Conservation (phyloP, 73 alveolate genomes). For the Tetrahymena thermophila region DNA sequence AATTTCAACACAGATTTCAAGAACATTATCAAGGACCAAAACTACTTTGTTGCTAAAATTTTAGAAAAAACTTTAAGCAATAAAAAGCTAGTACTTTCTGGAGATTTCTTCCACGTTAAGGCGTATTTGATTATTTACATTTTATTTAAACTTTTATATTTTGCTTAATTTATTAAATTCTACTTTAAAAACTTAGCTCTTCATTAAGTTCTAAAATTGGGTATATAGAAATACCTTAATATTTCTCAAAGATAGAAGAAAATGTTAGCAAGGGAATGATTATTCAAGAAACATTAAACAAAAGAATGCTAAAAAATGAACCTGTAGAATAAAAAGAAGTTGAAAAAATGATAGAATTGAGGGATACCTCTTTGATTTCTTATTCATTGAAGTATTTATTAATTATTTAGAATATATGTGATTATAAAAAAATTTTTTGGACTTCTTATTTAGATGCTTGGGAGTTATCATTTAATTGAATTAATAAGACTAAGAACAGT, state of each 20-base stretch:
- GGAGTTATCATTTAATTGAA: neutral
- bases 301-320: neutral
- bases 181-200: neutral
- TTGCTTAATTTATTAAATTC: too few relatives aligned
- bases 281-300: neutral
- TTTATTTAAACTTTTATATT: too few relatives aligned
- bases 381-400: neutral
- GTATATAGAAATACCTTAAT: neutral
- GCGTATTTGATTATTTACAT: neutral
- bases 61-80: neutral
- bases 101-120: neutral
- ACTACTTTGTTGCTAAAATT: neutral
- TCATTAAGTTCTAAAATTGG: neutral
- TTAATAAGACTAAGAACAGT: neutral
- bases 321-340: neutral
- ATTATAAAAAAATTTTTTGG: too few relatives aligned
- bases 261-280: neutral
- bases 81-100: neutral
- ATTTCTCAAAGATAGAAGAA: neutral
- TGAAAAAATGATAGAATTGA: neutral
- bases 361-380: neutral
- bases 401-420: neutral
- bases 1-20: neutral
- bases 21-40: neutral
- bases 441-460: neutral